These are phyloP conservation scores for Dactylellina cionopaga DNA, from an alignment of 2,329 filamentous ascomycete genomes.

Conservation along the genomic window DNA sequence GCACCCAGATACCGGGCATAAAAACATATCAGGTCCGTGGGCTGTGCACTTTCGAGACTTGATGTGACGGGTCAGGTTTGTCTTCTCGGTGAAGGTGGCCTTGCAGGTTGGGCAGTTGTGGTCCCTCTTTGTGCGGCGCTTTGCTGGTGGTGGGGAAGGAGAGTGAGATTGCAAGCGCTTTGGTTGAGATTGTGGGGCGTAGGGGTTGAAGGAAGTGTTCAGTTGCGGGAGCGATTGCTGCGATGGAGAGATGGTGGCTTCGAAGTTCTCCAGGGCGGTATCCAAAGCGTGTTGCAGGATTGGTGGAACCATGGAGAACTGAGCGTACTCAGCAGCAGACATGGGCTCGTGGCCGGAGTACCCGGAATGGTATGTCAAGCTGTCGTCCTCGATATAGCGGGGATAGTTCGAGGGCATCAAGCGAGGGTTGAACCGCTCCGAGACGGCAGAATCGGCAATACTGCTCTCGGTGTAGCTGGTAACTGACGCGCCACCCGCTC, in stretches of 20 bases:
- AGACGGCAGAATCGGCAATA: constrained; percentile 40
- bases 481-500: constrained; percentile 37
- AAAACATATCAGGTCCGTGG: constrained; percentile 43
- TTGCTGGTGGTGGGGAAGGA: constrained; percentile 33
- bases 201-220: constrained; percentile 2
- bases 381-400: constrained; percentile 31
- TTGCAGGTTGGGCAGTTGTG: constrained; percentile 40
- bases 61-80: constrained; percentile 45
- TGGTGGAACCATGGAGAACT: constrained; percentile 25
- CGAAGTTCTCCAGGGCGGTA: constrained; percentile 26
- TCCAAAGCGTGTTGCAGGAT: constrained; percentile 36
- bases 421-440: constrained; percentile 38
- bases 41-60: constrained; percentile 47
- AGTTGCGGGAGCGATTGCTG: neutral
- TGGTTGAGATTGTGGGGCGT: constrained; percentile 3
- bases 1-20: constrained; percentile 41
- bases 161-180: constrained; percentile 37
- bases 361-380: constrained; percentile 3
- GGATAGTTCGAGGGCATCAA: constrained; percentile 34
- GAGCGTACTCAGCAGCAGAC: constrained; percentile 23
- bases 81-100: constrained; percentile 45
- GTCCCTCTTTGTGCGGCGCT: constrained; percentile 28
- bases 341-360: constrained; percentile 13
- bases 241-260: constrained; percentile 13
- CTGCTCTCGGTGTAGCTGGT: constrained; percentile 51